These are phyloP conservation scores for Laetiporus sulphureus DNA, from an alignment of 1,284 basidiomycete species.

Conservation along the genomic window DNA sequence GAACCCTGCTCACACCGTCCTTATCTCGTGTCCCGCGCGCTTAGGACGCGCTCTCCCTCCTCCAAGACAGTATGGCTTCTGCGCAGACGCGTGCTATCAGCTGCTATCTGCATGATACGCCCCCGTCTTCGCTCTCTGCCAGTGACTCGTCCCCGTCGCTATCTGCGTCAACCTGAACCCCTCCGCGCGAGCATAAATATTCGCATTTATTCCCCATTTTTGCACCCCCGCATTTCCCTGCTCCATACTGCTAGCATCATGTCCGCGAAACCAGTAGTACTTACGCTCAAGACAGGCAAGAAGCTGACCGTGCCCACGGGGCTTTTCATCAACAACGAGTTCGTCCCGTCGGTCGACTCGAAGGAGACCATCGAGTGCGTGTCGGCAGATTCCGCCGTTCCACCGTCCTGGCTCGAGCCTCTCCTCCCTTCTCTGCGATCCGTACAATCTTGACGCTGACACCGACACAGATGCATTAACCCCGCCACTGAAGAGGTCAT, in stretches of 20 bases:
- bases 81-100: slow-evolving; percentile 3
- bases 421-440: neutral
- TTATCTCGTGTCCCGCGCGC: neutral
- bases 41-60: neutral
- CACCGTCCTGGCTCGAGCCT: slow-evolving; percentile 1
- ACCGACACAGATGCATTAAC: slow-evolving; percentile 48
- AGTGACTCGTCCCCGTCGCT: too few species aligned
- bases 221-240: too few species aligned
- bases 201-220: too few species aligned
- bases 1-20: neutral
- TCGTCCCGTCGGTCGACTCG: slow-evolving; percentile 63
- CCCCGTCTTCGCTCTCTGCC: too few species aligned
- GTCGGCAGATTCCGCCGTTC: neutral
- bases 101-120: too few species aligned
- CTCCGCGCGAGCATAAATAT: too few species aligned
- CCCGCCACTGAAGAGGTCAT: slow-evolving; percentile 71
- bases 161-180: too few species aligned
- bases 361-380: slow-evolving; percentile 53
- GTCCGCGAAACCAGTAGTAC: slow-evolving; percentile 19
- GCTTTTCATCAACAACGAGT: slow-evolving; percentile 89
- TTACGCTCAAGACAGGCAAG: slow-evolving; percentile 39
- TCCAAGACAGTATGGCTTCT: neutral
- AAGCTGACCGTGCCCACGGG: slow-evolving; percentile 68
- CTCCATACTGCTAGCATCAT: too few species aligned
- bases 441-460: neutral